These are phyloP conservation scores for Penicillium atrosanguineum DNA, from an alignment of 495 filamentous ascomycete genomes.

Conservation along the genomic window DNA sequence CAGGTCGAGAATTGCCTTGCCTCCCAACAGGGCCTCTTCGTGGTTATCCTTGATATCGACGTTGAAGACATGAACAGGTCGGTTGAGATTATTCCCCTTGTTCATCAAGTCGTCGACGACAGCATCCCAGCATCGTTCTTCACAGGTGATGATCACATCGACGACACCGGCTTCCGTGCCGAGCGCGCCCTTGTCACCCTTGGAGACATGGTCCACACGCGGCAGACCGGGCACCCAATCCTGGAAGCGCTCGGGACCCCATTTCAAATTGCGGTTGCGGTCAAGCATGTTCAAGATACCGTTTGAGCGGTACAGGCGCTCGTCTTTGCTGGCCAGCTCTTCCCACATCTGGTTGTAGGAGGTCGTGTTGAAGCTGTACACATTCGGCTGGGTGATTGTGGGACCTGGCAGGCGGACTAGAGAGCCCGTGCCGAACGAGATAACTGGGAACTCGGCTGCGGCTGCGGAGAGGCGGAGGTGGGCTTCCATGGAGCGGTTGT, in stretches of 20 bases:
- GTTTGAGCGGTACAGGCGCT: constrained; percentile 84
- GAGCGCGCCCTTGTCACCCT: constrained; percentile 65
- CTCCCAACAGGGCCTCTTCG: constrained; percentile 89
- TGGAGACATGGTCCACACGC: constrained; percentile 56
- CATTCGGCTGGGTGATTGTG: constrained; percentile 87
- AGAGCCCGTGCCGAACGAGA: constrained; percentile 96
- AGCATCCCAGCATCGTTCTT: constrained; percentile 98
- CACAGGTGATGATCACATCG: constrained; percentile 95
- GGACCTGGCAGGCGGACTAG: constrained; percentile 93
- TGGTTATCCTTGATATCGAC: constrained; percentile 99
- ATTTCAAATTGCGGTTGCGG: constrained; percentile 88
- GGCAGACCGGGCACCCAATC: constrained; percentile 92
- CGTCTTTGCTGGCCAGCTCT: constrained; percentile 81
- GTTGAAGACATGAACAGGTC: constrained; percentile 95
- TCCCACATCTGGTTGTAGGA: constrained; percentile 90
- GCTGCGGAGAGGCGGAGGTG: constrained; percentile 84
- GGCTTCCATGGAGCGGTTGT: constrained; percentile 98
- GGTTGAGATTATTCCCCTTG: constrained; percentile 77
- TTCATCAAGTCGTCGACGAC: constrained; percentile 91
- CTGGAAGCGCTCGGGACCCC: constrained; percentile 95
- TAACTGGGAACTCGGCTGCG: constrained; percentile 73
- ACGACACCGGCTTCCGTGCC: constrained; percentile 89
- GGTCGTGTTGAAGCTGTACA: constrained; percentile 94
- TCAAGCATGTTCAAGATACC: constrained; percentile 94
- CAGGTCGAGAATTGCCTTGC: constrained; percentile 87